These are phyloP conservation scores for Chaetomium cochliodes DNA, from an alignment of 495 filamentous ascomycete genomes.

Conservation along the genomic window DNA sequence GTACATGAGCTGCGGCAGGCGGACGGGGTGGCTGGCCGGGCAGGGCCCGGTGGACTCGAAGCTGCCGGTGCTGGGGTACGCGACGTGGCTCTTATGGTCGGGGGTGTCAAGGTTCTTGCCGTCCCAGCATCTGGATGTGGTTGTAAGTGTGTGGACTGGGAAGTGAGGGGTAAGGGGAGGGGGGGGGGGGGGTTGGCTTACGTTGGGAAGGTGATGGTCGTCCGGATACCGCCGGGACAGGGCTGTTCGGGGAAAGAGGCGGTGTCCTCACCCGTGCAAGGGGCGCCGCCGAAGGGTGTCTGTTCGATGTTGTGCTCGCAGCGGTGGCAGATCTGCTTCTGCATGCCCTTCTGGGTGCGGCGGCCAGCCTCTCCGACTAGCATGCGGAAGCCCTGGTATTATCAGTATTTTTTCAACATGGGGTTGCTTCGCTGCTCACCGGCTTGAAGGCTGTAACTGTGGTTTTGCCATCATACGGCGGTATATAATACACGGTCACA, in stretches of 20 bases:
- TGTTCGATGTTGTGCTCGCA: slow-evolving; percentile 49
- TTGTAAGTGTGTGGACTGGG: not conserved
- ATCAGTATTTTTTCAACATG: slow-evolving; percentile 11
- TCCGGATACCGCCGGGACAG: slow-evolving; percentile 50
- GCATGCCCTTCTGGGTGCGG: slow-evolving; percentile 34
- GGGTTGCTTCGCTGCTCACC: slow-evolving; percentile 21
- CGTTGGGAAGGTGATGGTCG: slow-evolving; percentile 51
- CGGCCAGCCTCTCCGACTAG: slow-evolving; percentile 42
- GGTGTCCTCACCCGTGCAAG: slow-evolving; percentile 52
- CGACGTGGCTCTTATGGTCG: slow-evolving; percentile 53
- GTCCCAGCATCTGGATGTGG: slow-evolving; percentile 48
- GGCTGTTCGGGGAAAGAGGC: slow-evolving; percentile 41
- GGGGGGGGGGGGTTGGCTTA: slow-evolving; percentile 9
- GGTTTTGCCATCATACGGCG: slow-evolving; percentile 40
- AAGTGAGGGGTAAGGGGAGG: not conserved
- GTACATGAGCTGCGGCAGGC: slow-evolving; percentile 52
- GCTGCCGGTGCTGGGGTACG: slow-evolving; percentile 44
- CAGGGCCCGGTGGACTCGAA: slow-evolving; percentile 44
- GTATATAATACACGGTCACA: slow-evolving; percentile 43
- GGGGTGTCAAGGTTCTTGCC: slow-evolving; percentile 54
- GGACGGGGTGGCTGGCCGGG: slow-evolving; percentile 47
- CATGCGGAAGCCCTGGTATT: slow-evolving; percentile 44
- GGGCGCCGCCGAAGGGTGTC: slow-evolving; percentile 52
- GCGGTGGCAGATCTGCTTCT: slow-evolving; percentile 48
- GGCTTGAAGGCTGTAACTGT: slow-evolving; percentile 41